Evolutionary conservation across 1,284 basidiomycete genomes (phyloP).

Genomic region (Ustilago nuda): DNA sequence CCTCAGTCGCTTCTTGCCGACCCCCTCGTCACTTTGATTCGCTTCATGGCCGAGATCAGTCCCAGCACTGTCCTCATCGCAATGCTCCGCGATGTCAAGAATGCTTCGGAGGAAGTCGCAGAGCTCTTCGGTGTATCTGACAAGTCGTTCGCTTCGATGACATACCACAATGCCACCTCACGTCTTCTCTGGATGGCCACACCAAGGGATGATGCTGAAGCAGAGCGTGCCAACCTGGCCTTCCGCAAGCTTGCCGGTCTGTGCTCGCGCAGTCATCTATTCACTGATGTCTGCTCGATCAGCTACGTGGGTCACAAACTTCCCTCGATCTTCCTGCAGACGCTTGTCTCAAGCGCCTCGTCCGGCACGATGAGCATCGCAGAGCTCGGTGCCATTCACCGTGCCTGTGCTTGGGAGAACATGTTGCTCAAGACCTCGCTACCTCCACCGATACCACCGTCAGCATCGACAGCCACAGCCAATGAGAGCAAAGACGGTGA

Average conservation of each 20-base stretch:
- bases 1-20: conserved; percentile 83
- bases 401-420: conserved; percentile 87
- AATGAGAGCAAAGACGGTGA: conserved; percentile 31
- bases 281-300: conserved; percentile 90
- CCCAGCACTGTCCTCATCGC: conserved; percentile 81
- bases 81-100: conserved; percentile 79
- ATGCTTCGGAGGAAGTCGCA: conserved; percentile 78
- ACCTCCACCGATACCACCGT: conserved; percentile 29
- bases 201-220: conserved; percentile 66
- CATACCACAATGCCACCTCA: conserved; percentile 38
- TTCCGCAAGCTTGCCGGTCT: conserved; percentile 84
- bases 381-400: conserved; percentile 84
- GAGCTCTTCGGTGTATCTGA: conserved; percentile 75
- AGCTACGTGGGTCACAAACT: conserved; percentile 81
- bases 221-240: conserved; percentile 74
- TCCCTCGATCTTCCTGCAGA: conserved; percentile 79
- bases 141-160: conserved; percentile 36
- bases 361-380: conserved; percentile 76
- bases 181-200: conserved; percentile 45
- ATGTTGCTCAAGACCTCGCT: conserved; percentile 76
- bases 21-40: conserved; percentile 86
- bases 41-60: conserved; percentile 87
- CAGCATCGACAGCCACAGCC: conserved; percentile 7
- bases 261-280: conserved; percentile 81
- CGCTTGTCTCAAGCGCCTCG: conserved; percentile 31